Conservation (phyloP, 345 rosid genomes). For the Hibiscus trionum region DNA sequence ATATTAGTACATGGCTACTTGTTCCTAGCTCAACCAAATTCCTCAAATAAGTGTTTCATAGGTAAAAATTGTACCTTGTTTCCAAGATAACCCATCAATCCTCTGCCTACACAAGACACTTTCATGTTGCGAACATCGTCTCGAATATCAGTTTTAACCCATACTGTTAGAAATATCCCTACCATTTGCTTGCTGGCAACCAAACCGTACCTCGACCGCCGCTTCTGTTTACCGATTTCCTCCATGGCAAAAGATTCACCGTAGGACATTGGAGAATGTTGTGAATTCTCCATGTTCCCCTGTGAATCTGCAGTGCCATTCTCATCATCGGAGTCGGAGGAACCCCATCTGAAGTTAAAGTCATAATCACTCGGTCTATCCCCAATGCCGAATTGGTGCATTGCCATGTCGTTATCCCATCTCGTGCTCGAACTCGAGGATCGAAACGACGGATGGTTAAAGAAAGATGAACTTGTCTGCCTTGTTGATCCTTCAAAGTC, state of each 20-base stretch:
- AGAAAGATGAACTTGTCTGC: slow-evolving; percentile 52
- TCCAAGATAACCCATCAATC: slow-evolving; percentile 98
- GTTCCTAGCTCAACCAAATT: slow-evolving; percentile 6
- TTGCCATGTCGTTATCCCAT: slow-evolving; percentile 38
- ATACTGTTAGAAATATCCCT: slow-evolving; percentile 82
- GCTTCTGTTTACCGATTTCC: slow-evolving; percentile 40
- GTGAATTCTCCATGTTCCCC: slow-evolving; percentile 25
- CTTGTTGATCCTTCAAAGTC: slow-evolving; percentile 73
- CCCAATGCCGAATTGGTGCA: slow-evolving; percentile 69
- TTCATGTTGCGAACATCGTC: slow-evolving; percentile 69
- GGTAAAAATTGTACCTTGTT: slow-evolving; percentile 64
- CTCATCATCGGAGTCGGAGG: slow-evolving; percentile 92
- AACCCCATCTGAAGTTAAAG: slow-evolving; percentile 53
- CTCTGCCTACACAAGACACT: slow-evolving; percentile 98
- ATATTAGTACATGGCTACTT: slow-evolving; percentile 11
- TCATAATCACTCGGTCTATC: slow-evolving; percentile 68
- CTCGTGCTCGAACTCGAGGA: slow-evolving; percentile 68
- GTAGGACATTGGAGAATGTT: slow-evolving; percentile 40
- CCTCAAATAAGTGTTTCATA: slow-evolving; percentile 1
- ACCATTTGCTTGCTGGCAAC: slow-evolving; percentile 99
- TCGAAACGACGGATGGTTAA: slow-evolving; percentile 73
- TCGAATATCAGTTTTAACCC: slow-evolving; percentile 83
- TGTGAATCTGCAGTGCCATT: slow-evolving; percentile 61
- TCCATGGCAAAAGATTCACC: slow-evolving; percentile 44
- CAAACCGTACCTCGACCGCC: slow-evolving; percentile 65